Evolutionary conservation across 306 rosid species (phyloP).

Genomic region (Betula pendula): DNA sequence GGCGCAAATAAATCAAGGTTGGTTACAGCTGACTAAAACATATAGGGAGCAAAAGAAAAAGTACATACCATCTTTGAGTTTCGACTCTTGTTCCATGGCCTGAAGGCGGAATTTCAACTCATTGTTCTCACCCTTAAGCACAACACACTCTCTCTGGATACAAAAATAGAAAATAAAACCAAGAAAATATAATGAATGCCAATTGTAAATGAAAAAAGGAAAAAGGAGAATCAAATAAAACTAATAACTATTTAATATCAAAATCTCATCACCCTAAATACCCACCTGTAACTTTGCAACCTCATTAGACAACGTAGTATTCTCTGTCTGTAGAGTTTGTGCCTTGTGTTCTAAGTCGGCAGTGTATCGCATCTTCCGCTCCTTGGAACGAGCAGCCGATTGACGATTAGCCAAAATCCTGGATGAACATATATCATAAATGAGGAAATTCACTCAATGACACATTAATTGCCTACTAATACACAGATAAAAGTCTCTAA

Average conservation of each 20-base stretch:
- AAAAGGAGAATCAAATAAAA: not conserved
- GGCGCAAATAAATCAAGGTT: constrained; percentile 1
- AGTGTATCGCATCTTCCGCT: constrained; percentile 68
- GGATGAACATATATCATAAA: constrained; percentile 23
- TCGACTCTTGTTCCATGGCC: constrained; percentile 82
- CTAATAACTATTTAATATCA: constrained; percentile 16
- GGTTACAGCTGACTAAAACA: constrained; percentile 25
- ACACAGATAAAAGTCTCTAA: not conserved
- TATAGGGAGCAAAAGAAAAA: constrained; percentile 22
- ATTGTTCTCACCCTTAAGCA: constrained; percentile 60
- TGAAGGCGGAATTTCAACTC: constrained; percentile 87
- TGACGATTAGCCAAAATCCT: constrained; percentile 93
- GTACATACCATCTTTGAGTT: constrained; percentile 74
- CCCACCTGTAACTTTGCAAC: constrained; percentile 68
- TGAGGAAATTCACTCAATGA: not conserved
- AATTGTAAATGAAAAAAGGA: not conserved
- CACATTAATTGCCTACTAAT: not conserved
- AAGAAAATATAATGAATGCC: constrained; percentile 14
- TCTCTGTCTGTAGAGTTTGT: constrained; percentile 89
- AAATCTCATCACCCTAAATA: constrained; percentile 29
- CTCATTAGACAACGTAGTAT: constrained; percentile 74
- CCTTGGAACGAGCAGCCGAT: constrained; percentile 95
- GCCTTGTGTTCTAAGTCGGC: constrained; percentile 86
- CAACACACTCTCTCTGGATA: constrained; percentile 57
- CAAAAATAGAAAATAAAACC: constrained; percentile 21